Conservation (phyloP, 306 rosid species). For the Dryas drummondii region DNA sequence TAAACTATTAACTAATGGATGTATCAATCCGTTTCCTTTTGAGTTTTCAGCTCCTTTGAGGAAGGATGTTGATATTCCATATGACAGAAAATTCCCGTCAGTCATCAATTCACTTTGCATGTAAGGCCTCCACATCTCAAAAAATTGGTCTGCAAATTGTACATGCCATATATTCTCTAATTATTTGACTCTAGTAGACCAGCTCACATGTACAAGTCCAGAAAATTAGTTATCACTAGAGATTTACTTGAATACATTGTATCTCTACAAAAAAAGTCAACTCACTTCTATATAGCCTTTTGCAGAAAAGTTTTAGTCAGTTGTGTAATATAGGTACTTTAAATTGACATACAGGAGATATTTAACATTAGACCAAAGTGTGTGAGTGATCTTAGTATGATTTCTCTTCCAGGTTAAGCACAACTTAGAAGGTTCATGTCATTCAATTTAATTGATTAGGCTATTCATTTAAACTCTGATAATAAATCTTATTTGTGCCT, state of each 20-base stretch:
- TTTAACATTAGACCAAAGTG: no score
- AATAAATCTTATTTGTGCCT: no score
- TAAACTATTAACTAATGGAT: conserved; percentile 5
- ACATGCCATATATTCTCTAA: not conserved
- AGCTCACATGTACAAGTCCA: not conserved
- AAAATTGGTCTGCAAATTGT: not conserved
- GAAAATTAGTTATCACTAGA: not conserved
- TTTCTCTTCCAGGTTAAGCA: not conserved
- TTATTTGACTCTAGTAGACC: not conserved
- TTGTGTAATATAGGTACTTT: no score
- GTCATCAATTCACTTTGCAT: conserved; percentile 26
- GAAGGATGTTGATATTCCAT: conserved; percentile 13
- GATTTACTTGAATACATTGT: not conserved
- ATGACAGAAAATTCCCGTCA: conserved; percentile 12
- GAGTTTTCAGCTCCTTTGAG: conserved; percentile 5
- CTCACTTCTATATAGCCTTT: no score
- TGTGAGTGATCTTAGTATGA: not conserved
- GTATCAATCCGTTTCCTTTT: conserved; percentile 18
- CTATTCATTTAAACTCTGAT: no score
- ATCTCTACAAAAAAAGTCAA: not conserved
- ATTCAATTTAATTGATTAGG: not conserved
- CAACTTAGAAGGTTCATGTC: not conserved
- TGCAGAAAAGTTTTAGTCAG: no score
- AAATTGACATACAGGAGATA: not conserved
- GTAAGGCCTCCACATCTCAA: conserved; percentile 25